A percentile compares a stretch with the other conserved stretches of the same genome.
Evolutionary conservation across 1,139 yeast species (phyloP).

Genomic region (Pneumocystis oryctolagi): DNA sequence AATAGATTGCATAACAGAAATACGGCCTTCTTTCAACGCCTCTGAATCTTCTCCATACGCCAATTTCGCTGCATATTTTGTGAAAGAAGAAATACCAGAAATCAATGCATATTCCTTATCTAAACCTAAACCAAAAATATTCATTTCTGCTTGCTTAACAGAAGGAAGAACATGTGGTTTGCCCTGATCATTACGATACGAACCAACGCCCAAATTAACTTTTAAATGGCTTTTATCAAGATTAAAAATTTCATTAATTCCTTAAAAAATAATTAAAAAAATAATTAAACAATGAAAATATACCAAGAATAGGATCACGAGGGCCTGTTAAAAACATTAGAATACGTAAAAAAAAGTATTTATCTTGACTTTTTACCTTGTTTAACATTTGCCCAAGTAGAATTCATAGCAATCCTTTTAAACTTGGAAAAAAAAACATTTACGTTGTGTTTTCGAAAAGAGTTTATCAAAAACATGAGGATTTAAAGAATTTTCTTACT

Average conservation of each 20-base stretch:
- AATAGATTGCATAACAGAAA: slow-evolving; percentile 52
- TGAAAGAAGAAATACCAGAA: slow-evolving; percentile 58
- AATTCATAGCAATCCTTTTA: neutral
- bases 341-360: neutral
- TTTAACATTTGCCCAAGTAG: neutral
- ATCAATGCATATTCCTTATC: slow-evolving; percentile 90
- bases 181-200: slow-evolving; percentile 84
- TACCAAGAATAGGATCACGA: neutral
- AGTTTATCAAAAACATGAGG: neutral
- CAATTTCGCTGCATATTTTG: slow-evolving; percentile 59
- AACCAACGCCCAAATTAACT: slow-evolving; percentile 90
- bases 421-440: neutral
- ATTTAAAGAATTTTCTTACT: neutral
- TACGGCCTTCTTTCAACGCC: slow-evolving; percentile 30
- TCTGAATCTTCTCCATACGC: slow-evolving; percentile 45
- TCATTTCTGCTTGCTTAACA: slow-evolving; percentile 54
- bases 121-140: slow-evolving; percentile 37
- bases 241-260: slow-evolving; percentile 31
- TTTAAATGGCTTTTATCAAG: slow-evolving; percentile 40
- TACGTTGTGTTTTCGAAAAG: neutral
- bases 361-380: neutral
- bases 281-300: neutral
- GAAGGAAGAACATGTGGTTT: slow-evolving; percentile 91
- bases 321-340: neutral
- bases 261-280: slow-evolving; percentile 4